These are phyloP conservation scores for Heritiera fomes DNA, from an alignment of 345 rosid genomes.

Conservation along the genomic window DNA sequence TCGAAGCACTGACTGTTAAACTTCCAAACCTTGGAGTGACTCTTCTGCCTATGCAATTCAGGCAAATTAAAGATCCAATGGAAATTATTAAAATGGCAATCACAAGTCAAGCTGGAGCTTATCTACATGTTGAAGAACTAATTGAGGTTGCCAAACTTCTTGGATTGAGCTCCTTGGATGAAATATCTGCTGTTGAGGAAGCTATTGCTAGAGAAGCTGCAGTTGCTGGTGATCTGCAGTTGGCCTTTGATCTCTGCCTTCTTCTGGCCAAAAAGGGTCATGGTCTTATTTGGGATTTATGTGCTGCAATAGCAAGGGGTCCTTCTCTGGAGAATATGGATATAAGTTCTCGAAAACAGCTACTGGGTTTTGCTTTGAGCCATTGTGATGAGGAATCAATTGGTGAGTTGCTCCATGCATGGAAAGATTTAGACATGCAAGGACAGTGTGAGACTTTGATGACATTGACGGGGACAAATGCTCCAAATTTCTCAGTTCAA, in stretches of 20 bases:
- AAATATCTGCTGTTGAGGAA: slow-evolving; percentile 83
- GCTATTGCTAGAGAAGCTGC: slow-evolving; percentile 99
- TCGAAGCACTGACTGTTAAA: slow-evolving; percentile 81
- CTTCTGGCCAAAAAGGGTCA: slow-evolving; percentile 84
- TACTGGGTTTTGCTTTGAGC: slow-evolving; percentile 88
- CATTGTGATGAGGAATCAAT: slow-evolving; percentile 94
- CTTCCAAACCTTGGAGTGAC: slow-evolving; percentile 94
- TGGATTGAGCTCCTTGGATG: slow-evolving; percentile 77
- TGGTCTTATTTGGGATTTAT: slow-evolving; percentile 92
- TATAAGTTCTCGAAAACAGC: slow-evolving; percentile 68
- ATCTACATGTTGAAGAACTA: slow-evolving; percentile 84
- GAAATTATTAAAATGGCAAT: slow-evolving; percentile 95
- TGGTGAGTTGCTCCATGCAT: slow-evolving; percentile 87
- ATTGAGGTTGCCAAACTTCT: slow-evolving; percentile 96
- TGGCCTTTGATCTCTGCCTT: slow-evolving; percentile 94
- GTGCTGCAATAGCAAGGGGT: slow-evolving; percentile 98
- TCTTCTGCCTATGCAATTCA: slow-evolving; percentile 86
- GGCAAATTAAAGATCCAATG: slow-evolving; percentile 95
- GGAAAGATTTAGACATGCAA: slow-evolving; percentile 97
- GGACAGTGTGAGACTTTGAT: slow-evolving; percentile 72
- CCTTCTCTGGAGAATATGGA: slow-evolving; percentile 93
- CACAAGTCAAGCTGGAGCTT: slow-evolving; percentile 82
- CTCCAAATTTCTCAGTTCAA: slow-evolving; percentile 45
- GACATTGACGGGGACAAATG: slow-evolving; percentile 51
- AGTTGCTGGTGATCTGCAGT: slow-evolving; percentile 91